phyloP scores from a whole-genome alignment of 169 alveolate genomes.

The Cardiosporidium cionae region DNA sequence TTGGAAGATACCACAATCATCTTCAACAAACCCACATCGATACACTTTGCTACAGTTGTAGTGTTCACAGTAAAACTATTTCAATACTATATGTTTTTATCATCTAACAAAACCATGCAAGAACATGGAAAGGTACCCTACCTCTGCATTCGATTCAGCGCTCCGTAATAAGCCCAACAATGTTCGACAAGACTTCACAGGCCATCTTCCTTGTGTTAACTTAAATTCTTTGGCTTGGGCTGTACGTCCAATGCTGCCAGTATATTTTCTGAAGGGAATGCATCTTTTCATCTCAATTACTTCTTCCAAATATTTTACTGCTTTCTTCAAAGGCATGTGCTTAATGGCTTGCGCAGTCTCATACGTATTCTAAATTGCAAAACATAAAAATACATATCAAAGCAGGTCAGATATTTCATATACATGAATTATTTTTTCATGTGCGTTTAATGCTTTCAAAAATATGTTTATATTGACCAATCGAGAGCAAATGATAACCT shows the following conservation, averaged over 20 bases:
- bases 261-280: conserved; percentile 90
- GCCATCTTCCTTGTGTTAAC: conserved; percentile 95
- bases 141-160: conserved; percentile 92
- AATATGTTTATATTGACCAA: background rate
- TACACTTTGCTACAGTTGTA: too few relatives aligned
- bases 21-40: too few relatives aligned
- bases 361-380: conserved; percentile 84
- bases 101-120: too few relatives aligned
- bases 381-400: too few relatives aligned
- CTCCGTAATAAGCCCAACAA: conserved; percentile 81
- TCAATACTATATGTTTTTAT: too few relatives aligned
- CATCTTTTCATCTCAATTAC: conserved; percentile 91
- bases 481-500: too few relatives aligned
- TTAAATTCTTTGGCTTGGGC: conserved; percentile 91
- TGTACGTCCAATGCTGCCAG: conserved; percentile 94
- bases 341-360: conserved; percentile 93
- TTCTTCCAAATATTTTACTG: conserved; percentile 85
- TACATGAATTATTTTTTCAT: too few relatives aligned
- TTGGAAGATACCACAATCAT: too few relatives aligned
- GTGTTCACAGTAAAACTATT: too few relatives aligned
- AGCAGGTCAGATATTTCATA: too few relatives aligned
- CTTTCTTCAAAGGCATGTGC: conserved; percentile 82
- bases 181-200: conserved; percentile 88
- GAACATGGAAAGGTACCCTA: too few relatives aligned
- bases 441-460: too few relatives aligned